Conservation (phyloP, 768 basidiomycete species). For the Macrolepiota dolichaula region DNA sequence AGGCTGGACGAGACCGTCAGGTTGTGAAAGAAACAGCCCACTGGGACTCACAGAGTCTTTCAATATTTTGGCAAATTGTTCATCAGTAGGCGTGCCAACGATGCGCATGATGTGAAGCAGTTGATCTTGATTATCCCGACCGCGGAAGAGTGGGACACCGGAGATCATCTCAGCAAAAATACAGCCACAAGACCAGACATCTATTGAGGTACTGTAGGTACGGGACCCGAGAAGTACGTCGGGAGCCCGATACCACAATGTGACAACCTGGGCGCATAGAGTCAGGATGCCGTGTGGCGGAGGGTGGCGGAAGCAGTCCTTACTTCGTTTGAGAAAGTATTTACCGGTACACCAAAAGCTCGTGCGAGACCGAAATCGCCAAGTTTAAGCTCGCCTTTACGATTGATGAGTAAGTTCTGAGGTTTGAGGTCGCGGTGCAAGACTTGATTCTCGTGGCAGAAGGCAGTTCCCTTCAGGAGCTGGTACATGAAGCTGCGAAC, state of each 20-base stretch:
- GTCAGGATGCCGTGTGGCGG: not conserved
- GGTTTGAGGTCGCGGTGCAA: slow-evolving; percentile 98
- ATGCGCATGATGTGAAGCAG: slow-evolving; percentile 97
- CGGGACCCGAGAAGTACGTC: slow-evolving; percentile 96
- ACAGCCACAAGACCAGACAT: slow-evolving; percentile 98
- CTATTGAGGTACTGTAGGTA: slow-evolving; percentile 97
- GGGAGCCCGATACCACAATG: slow-evolving; percentile 97
- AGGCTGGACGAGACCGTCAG: slow-evolving; percentile 44
- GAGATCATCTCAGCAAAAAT: slow-evolving; percentile 99
- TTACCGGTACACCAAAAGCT: slow-evolving; percentile 98
- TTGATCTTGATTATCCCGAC: slow-evolving; percentile 96
- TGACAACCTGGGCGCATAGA: slow-evolving; percentile 71
- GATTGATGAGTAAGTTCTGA: slow-evolving; percentile 96
- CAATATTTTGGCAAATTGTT: slow-evolving; percentile 82
- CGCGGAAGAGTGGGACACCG: slow-evolving; percentile 94
- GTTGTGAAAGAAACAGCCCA: not conserved
- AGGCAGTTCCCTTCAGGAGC: slow-evolving; percentile 93
- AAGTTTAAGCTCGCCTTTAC: slow-evolving; percentile 94
- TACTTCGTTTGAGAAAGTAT: slow-evolving; percentile 97
- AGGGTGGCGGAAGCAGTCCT: slow-evolving; percentile 1
- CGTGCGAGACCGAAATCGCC: slow-evolving; percentile 98
- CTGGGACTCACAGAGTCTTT: slow-evolving; percentile 72
- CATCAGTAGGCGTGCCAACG: slow-evolving; percentile 90
- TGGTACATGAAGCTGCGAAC: slow-evolving; percentile 99
- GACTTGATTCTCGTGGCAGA: slow-evolving; percentile 98